phyloP scores from a whole-genome alignment of 139 green algal species.

The Deuterostichococcus epilithicus region DNA sequence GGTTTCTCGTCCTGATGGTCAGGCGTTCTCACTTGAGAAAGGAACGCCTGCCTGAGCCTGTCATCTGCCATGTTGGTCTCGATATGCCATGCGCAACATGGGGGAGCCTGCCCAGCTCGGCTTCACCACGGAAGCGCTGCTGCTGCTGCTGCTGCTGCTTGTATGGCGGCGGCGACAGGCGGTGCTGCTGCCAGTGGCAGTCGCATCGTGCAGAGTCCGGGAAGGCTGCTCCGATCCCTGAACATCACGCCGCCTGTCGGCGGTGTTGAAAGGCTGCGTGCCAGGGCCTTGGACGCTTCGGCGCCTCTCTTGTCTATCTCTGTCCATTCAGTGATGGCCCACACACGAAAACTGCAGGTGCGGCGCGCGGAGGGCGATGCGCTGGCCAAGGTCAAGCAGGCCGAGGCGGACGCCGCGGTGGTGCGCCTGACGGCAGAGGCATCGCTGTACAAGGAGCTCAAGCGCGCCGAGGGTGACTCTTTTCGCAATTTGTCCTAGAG shows the following conservation, averaged over 20 bases:
- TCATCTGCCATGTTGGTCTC: no score
- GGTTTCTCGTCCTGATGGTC: no score
- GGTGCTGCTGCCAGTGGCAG: neutral
- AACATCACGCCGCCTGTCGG: neutral
- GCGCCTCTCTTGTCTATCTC: neutral
- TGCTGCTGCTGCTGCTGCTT: no score
- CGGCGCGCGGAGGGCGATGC: neutral
- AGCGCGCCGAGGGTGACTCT: neutral
- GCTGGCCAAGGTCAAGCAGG: no score
- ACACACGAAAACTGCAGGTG: neutral
- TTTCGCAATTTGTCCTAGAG: neutral
- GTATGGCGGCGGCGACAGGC: neutral
- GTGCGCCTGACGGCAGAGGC: neutral
- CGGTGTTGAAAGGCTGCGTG: neutral
- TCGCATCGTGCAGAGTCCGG: neutral
- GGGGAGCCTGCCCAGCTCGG: no score
- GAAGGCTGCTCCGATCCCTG: neutral
- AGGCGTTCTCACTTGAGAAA: no score
- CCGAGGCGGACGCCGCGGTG: neutral
- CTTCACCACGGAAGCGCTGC: no score
- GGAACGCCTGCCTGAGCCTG: no score
- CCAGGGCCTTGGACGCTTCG: neutral
- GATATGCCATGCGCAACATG: no score
- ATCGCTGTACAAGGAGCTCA: neutral
- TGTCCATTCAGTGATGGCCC: neutral